Base-by-base conservation (phyloP, 257 asterid genomes). In the Lantana camara region DNA sequence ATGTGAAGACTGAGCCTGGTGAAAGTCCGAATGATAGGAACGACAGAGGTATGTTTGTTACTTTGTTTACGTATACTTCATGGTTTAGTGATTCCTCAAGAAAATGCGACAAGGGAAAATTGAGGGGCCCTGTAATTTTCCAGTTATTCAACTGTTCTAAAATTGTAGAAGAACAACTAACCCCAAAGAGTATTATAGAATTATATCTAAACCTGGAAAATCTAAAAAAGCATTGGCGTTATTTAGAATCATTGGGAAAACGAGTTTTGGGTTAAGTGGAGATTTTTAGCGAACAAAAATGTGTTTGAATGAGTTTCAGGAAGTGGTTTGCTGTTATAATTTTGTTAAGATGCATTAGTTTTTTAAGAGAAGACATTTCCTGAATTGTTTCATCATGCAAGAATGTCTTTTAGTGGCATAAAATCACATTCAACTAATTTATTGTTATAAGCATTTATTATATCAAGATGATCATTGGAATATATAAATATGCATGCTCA, bases 21-120 rank as follows among this genome's bases (percentile, higher is more conserved):
- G 99, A 94, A 82, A 88, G 83, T 65, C 97, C 97, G 5, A 94
- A 90, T 73, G 99, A 94, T 67, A 83, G 96, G 77, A 94, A 94
- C 53, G 99, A 90, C 74, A 81, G 97, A 90, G 99, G 99, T 94
- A 62, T 68, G 77, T 62, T n/a, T n/a, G n/a, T n/a, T n/a, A n/a
- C n/a, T n/a, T n/a, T 61, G 50, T 52, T 72, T 71, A 54, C 64
- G 46, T 71, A 35, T 41, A 29, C 19, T 52, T 47, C 32, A 49
- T 4, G 66, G 50, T 11, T 57, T 20, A 6, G 47, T 40, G 58
- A 20, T 42, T 54, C 57, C 42, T 41, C 21, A 17, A 35, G 9
- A 15, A 66, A 52, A 16, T 12, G 21, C 2, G 30, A 57, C 19
- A 45, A 49, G 64, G 7, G 40, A 24, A 37, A 56, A n/a, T 45